Evolutionary conservation across 2,329 filamentous ascomycete species (phyloP).

Genomic region (Dothidotthia symphoricarpi): DNA sequence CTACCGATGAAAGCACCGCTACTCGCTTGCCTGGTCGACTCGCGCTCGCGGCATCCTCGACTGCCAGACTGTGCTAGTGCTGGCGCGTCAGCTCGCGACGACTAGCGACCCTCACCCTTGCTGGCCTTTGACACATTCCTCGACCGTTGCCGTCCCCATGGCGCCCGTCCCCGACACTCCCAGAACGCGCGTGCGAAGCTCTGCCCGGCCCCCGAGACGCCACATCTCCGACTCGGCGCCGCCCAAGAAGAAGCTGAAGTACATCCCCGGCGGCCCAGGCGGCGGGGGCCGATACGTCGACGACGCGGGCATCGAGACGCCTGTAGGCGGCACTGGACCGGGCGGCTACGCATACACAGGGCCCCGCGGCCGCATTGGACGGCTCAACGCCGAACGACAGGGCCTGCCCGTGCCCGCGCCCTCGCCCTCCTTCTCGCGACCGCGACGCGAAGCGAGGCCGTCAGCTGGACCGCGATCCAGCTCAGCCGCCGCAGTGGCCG

Average conservation of each 20-base stretch:
- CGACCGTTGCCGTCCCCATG: slow-evolving; percentile 29
- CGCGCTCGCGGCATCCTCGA: slow-evolving; percentile 29
- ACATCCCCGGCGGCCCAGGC: slow-evolving; percentile 82
- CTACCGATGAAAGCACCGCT: slow-evolving; percentile 25
- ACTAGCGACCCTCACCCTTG: slow-evolving; percentile 21
- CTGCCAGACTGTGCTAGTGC: slow-evolving; percentile 20
- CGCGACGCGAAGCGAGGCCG: slow-evolving; percentile 38
- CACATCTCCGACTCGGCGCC: slow-evolving; percentile 43
- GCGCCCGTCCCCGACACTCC: slow-evolving; percentile 38
- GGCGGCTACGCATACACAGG: slow-evolving; percentile 53
- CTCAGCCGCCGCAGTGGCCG: slow-evolving; percentile 83
- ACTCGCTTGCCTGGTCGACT: slow-evolving; percentile 23
- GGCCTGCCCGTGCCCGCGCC: slow-evolving; percentile 45
- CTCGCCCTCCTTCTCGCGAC: slow-evolving; percentile 47
- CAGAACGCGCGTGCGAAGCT: slow-evolving; percentile 37
- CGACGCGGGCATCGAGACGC: slow-evolving; percentile 62
- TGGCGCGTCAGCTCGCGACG: slow-evolving; percentile 30
- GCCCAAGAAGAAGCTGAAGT: slow-evolving; percentile 53
- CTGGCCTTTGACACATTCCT: slow-evolving; percentile 26
- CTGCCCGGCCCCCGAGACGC: slow-evolving; percentile 34
- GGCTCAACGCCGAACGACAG: slow-evolving; percentile 48
- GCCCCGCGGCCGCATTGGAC: slow-evolving; percentile 55
- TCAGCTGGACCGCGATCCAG: slow-evolving; percentile 68
- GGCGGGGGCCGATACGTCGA: slow-evolving; percentile 84
- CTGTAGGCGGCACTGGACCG: slow-evolving; percentile 51